A percentile compares a stretch with the other conserved stretches of the same genome.
Evolutionary conservation across 2,329 filamentous ascomycete genomes (phyloP).

Genomic region (Microsporum canis): DNA sequence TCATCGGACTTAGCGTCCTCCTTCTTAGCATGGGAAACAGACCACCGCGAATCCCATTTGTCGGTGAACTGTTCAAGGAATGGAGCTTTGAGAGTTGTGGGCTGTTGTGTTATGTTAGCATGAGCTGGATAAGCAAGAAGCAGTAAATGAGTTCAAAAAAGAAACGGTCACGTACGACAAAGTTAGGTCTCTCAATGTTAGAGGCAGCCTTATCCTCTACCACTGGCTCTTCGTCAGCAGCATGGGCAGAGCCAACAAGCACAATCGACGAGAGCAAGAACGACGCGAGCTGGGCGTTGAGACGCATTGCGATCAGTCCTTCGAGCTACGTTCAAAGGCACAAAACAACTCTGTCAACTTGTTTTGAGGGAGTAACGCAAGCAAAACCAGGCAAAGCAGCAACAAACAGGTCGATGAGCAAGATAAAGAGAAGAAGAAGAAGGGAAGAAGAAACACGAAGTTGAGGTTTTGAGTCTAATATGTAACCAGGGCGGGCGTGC

Average conservation of each 20-base stretch:
- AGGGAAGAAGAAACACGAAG: slow-evolving; percentile 9
- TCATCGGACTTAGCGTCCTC: slow-evolving; percentile 67
- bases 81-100: slow-evolving; percentile 74
- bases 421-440: slow-evolving; percentile 13
- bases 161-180: slow-evolving; percentile 58
- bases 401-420: slow-evolving; percentile 4
- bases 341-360: slow-evolving; percentile 11
- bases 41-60: slow-evolving; percentile 89
- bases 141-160: slow-evolving; percentile 2
- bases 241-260: slow-evolving; percentile 53
- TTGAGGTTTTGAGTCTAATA: slow-evolving; percentile 11
- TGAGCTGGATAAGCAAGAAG: not conserved
- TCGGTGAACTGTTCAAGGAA: slow-evolving; percentile 99
- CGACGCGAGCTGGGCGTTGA: slow-evolving; percentile 66
- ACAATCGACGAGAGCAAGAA: slow-evolving; percentile 59
- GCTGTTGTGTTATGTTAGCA: slow-evolving; percentile 41
- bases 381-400: slow-evolving; percentile 8
- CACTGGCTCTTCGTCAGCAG: slow-evolving; percentile 51
- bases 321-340: slow-evolving; percentile 7
- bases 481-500: slow-evolving; percentile 11
- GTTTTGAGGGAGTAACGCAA: not conserved
- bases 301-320: slow-evolving; percentile 57
- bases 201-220: slow-evolving; percentile 45
- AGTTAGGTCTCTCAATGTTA: slow-evolving; percentile 60
- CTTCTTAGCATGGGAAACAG: slow-evolving; percentile 94